Evolutionary conservation across 257 asterid species (phyloP), one percentile per base, ranked within the genome.

Genomic region (Jaltomata sinuosa): DNA sequence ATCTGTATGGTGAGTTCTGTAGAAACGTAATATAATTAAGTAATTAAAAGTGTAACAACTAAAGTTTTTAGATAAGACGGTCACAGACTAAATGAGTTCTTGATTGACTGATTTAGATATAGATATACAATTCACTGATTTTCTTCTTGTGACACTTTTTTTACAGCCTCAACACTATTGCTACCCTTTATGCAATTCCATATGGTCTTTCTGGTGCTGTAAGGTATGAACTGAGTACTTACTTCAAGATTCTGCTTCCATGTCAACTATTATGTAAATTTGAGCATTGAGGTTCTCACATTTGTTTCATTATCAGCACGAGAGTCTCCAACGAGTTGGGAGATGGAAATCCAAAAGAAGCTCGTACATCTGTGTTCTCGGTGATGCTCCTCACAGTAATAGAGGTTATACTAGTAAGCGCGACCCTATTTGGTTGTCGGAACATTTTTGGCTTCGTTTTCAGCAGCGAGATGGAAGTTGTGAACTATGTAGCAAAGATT

Each of bases 391-490:
- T 94, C 59, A 90, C 93, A 49, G 88, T 86, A 19, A 2, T 83
- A 0, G 90, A 91, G 78, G 92, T 89, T 54, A 27, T 89, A 68
- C 54, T 89, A 8, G 87, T 91, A 11, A 87, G 91, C 87, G 3
- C 85, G n/a, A 42, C 53, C 80, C 87, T 94, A 69, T 92, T 92
- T 84, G 83, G 90, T 57, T 87, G 93, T 84, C 90, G 96, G 42
- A 86, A 87, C 6, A 90, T 93, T 22, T 95, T 94, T 77, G 99
- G 98, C 19, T 94, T 92, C 84, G 32, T 90, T 57, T 95, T 89
- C 89, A 94, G 97, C 91, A 90, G 85, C 8, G 97, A 94, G 80
- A 87, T 84, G 64, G 97, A 92, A 89, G 97, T 95, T 4, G 94
- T 93, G 62, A 92, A 88, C 79, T 94, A 93, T 32, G 98, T 94